These are phyloP conservation scores for Arabidopsis thaliana DNA, from an alignment of 345 rosid genomes.

Conservation along the genomic window DNA sequence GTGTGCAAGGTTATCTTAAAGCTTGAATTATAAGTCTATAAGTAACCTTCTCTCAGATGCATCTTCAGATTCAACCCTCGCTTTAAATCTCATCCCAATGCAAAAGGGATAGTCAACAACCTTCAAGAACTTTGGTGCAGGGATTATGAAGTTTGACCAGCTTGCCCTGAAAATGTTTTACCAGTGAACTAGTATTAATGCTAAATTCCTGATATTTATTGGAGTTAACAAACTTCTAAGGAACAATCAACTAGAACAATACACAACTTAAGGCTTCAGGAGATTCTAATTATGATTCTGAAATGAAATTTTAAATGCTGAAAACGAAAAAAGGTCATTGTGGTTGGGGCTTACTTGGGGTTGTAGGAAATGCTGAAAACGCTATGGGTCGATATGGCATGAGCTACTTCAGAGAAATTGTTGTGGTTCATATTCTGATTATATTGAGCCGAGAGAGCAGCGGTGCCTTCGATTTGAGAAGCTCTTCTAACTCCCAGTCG, in stretches of 20 bases:
- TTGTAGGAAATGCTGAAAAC: slow-evolving; percentile 84
- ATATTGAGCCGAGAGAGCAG: slow-evolving; percentile 54
- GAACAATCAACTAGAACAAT: slow-evolving; percentile 2
- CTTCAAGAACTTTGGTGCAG: slow-evolving; percentile 73
- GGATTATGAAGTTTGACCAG: slow-evolving; percentile 77
- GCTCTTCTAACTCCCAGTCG: slow-evolving; percentile 97
- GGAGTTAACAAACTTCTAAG: not conserved
- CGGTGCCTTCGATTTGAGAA: slow-evolving; percentile 64
- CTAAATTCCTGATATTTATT: not conserved
- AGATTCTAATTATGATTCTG: not conserved
- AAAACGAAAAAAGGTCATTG: not conserved
- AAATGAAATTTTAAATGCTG: not conserved
- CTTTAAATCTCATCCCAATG: slow-evolving; percentile 89
- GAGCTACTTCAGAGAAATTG: slow-evolving; percentile 67
- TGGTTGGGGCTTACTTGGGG: slow-evolving; percentile 67
- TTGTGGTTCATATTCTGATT: slow-evolving; percentile 62
- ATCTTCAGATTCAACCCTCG: slow-evolving; percentile 88
- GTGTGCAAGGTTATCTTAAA: slow-evolving; percentile 5
- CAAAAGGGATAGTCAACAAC: slow-evolving; percentile 68
- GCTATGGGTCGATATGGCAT: slow-evolving; percentile 63
- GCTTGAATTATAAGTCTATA: slow-evolving; percentile 18
- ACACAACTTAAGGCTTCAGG: not conserved
- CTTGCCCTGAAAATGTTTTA: slow-evolving; percentile 53
- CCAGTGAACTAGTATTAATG: not conserved
- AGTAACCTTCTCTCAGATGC: slow-evolving; percentile 84